Percentiles rank a stretch among this genome's conserved stretches.
Evolutionary conservation across 1,284 basidiomycete genomes (phyloP).

Genomic region (Ustilago cynodontis): DNA sequence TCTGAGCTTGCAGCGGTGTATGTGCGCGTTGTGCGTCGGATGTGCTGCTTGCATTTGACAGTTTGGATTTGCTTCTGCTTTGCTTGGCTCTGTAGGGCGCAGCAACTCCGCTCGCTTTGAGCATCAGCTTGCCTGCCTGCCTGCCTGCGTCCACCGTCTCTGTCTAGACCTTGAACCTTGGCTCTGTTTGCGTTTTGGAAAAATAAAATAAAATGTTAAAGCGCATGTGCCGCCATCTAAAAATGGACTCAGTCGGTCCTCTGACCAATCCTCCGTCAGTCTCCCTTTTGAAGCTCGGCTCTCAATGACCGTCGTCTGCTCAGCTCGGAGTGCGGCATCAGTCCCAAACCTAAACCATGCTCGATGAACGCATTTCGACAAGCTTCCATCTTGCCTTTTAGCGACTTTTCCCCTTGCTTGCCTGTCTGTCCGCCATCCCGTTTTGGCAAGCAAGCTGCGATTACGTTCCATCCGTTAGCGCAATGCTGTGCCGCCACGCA

Average conservation of each 20-base stretch:
- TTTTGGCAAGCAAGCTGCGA: conserved; percentile 2
- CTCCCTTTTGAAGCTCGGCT: too few species aligned
- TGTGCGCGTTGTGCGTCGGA: background rate
- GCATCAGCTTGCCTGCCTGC: background rate
- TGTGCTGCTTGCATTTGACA: background rate
- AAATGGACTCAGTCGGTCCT: background rate
- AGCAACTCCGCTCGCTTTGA: conserved; percentile 16
- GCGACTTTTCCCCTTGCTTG: background rate
- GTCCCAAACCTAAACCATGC: conserved; percentile 9
- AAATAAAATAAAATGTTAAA: too few species aligned
- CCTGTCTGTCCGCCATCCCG: background rate
- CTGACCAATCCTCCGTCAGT: background rate
- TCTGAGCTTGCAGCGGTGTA: background rate
- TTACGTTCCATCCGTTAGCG: background rate
- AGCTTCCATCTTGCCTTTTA: conserved; percentile 11
- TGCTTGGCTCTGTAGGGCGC: conserved; percentile 11
- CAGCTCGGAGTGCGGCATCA: background rate
- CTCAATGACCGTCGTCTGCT: too few species aligned
- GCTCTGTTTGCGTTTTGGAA: conserved; percentile 1
- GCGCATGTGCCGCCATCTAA: background rate
- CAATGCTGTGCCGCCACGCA: background rate
- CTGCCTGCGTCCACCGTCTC: too few species aligned
- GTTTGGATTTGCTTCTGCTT: background rate
- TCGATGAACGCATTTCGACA: conserved; percentile 40
- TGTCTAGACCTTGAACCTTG: background rate